Percentiles rank a stretch among this genome's conserved stretches.
Evolutionary conservation across 495 filamentous ascomycete species (phyloP).

Genomic region (Penicillium pulvis): DNA sequence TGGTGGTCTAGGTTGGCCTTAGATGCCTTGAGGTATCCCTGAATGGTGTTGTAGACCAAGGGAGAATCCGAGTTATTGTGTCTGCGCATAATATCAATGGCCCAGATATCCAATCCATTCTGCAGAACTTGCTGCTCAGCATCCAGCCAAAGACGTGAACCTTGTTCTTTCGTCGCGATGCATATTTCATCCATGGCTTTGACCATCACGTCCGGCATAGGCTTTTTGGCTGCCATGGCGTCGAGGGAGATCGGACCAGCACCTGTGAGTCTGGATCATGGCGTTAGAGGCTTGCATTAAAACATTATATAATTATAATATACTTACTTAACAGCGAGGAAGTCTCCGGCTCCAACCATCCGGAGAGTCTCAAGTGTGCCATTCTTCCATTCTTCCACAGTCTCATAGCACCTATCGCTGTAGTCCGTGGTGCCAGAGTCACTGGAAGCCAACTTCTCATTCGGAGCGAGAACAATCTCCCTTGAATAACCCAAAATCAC

Average conservation of each 20-base stretch:
- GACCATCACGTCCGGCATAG: constrained; percentile 26
- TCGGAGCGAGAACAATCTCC: constrained; percentile 67
- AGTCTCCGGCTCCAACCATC: constrained; percentile 67
- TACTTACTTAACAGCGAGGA: constrained; percentile 72
- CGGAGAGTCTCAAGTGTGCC: constrained; percentile 70
- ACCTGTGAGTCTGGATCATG: constrained; percentile 29
- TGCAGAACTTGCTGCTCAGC: constrained; percentile 43
- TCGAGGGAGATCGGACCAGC: constrained; percentile 35
- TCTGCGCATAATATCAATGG: constrained; percentile 43
- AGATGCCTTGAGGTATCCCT: constrained; percentile 42
- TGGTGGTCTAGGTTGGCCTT: constrained; percentile 37
- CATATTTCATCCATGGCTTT: constrained; percentile 40
- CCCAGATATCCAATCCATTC: constrained; percentile 36
- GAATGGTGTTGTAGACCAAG: constrained; percentile 45
- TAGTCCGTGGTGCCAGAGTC: constrained; percentile 15
- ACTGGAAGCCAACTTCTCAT: constrained; percentile 33
- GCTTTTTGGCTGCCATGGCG: constrained; percentile 26
- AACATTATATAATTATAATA: not conserved
- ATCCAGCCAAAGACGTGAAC: constrained; percentile 41
- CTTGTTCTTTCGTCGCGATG: constrained; percentile 26
- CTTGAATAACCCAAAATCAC: constrained; percentile 78
- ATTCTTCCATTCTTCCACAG: constrained; percentile 67
- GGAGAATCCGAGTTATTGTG: constrained; percentile 29
- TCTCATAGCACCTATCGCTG: constrained; percentile 39
- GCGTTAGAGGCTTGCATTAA: not conserved